phyloP scores from a whole-genome alignment of 129 eudicot species.

The Logfia minima region DNA sequence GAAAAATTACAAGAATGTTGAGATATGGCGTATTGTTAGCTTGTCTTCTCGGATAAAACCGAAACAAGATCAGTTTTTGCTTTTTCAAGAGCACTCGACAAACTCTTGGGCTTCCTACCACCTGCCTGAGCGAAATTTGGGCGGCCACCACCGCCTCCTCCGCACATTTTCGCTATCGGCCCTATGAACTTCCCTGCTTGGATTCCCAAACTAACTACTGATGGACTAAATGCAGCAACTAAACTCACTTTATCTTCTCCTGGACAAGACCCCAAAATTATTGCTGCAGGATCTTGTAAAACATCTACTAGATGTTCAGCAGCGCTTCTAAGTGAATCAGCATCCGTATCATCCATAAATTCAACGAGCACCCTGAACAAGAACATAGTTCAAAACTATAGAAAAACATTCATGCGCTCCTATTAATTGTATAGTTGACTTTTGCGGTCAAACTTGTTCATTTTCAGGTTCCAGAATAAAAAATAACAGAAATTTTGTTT shows the following conservation, averaged over 20 bases:
- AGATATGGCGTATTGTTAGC: constrained; percentile 27
- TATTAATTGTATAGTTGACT: not conserved
- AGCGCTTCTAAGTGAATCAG: constrained; percentile 80
- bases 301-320: constrained; percentile 66
- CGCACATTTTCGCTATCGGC: constrained; percentile 87
- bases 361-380: constrained; percentile 72
- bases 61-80: constrained; percentile 69
- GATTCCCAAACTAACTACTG: constrained; percentile 77
- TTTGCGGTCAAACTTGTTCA: constrained; percentile 5
- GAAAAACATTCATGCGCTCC: not conserved
- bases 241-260: constrained; percentile 83
- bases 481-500: not conserved
- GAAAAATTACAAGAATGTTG: not conserved
- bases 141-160: constrained; percentile 97
- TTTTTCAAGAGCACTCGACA: constrained; percentile 66
- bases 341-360: constrained; percentile 82
- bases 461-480: not conserved
- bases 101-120: constrained; percentile 85
- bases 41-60: constrained; percentile 51
- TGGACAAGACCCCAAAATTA: constrained; percentile 78
- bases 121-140: constrained; percentile 98
- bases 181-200: constrained; percentile 96
- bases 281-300: constrained; percentile 80
- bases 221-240: constrained; percentile 84
- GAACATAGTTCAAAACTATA: not conserved